These are phyloP conservation scores for Globisporangium splendens DNA, from an alignment of 352 stramenopile genomes.

Conservation along the genomic window DNA sequence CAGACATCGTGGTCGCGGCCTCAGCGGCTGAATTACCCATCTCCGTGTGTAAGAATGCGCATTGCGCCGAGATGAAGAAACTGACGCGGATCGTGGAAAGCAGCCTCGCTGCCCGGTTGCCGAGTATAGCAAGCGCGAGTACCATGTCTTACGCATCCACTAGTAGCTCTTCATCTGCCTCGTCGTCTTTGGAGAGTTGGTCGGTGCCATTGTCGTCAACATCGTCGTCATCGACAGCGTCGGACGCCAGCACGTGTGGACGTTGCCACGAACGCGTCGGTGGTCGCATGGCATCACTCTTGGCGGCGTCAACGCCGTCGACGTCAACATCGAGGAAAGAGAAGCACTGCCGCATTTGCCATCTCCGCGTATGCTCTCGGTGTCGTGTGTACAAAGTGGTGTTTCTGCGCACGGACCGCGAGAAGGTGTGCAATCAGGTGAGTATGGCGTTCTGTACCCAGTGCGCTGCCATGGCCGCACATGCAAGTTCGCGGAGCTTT, in stretches of 20 bases:
- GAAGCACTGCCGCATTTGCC: neutral
- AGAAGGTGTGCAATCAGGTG: neutral
- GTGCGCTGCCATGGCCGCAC: neutral
- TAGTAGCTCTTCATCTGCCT: too few species aligned
- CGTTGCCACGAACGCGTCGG: neutral
- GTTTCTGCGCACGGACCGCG: neutral
- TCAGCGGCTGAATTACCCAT: neutral
- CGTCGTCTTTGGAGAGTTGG: neutral
- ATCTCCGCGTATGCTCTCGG: conserved; percentile 17
- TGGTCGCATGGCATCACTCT: neutral
- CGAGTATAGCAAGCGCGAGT: too few species aligned
- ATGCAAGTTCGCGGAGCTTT: too few species aligned
- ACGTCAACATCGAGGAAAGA: conserved; percentile 4
- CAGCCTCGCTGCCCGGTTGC: too few species aligned
- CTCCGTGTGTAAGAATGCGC: conserved; percentile 4
- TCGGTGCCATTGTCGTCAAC: too few species aligned
- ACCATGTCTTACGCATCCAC: too few species aligned
- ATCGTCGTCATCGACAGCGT: neutral
- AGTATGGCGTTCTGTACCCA: neutral
- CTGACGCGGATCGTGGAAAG: neutral
- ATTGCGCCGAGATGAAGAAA: conserved; percentile 14
- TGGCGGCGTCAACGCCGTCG: too few species aligned
- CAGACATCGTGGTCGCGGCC: neutral
- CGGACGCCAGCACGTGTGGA: neutral
- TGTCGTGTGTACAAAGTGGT: conserved; percentile 2